phyloP scores from a whole-genome alignment of 208 protist genomes.

The Leishmania martiniquensis region DNA sequence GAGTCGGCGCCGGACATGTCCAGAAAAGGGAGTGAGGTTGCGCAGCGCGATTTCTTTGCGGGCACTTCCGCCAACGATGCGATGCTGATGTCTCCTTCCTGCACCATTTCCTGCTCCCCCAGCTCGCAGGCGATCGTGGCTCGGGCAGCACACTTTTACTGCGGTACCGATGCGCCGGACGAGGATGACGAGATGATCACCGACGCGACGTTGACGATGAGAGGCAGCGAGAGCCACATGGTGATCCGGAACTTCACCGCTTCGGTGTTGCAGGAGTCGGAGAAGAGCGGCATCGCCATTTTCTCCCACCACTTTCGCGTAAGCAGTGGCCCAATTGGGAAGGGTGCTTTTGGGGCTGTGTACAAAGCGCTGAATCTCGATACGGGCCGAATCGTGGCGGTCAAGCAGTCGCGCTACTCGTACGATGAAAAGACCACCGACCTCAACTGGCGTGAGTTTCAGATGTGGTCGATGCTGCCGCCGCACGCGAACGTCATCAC shows the following conservation, averaged over 20 bases:
- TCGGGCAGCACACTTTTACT: conserved; percentile 5
- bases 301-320: conserved; percentile 58
- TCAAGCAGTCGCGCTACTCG: conserved; percentile 68
- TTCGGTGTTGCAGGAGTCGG: conserved; percentile 45
- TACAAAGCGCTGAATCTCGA: conserved; percentile 69
- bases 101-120: conserved; percentile 23
- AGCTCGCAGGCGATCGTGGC: conserved; percentile 24
- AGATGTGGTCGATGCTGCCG: conserved; percentile 64
- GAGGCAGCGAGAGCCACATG: conserved; percentile 17
- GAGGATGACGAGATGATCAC: conserved; percentile 19
- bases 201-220: conserved; percentile 13
- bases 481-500: conserved; percentile 64
- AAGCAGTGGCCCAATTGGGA: conserved; percentile 55
- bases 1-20: neutral
- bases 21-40: neutral
- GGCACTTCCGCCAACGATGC: neutral
- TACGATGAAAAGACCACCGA: conserved; percentile 39
- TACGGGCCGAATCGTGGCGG: conserved; percentile 58
- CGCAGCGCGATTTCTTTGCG: neutral
- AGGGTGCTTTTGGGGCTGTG: conserved; percentile 69
- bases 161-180: neutral
- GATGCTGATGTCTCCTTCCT: conserved; percentile 13
- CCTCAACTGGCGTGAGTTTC: conserved; percentile 63
- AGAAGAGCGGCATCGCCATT: conserved; percentile 36
- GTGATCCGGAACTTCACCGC: conserved; percentile 56